These are phyloP conservation scores for Umbelopsis vinacea DNA, from an alignment of 192 early-diverging fungal species.

Conservation along the genomic window DNA sequence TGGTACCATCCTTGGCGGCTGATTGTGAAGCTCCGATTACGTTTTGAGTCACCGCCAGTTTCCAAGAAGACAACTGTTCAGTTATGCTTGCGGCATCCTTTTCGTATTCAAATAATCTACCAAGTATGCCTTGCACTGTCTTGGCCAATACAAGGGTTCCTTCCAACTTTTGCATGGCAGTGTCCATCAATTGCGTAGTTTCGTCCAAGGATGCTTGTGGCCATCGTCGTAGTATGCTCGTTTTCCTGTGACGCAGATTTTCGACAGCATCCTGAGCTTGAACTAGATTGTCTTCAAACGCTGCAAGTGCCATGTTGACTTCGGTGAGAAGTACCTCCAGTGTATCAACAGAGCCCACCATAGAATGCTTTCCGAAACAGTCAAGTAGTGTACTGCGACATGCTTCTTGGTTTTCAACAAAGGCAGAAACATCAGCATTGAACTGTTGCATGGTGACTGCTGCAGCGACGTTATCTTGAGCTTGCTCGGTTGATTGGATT, in stretches of 20 bases:
- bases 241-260: constrained; percentile 1
- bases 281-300: not conserved
- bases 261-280: not conserved
- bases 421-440: not conserved
- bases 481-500: not conserved
- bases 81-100: not conserved
- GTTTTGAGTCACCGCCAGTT: not conserved
- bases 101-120: not conserved
- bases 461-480: not conserved
- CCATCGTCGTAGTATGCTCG: constrained; percentile 6
- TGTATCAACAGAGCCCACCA: not conserved
- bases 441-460: not conserved
- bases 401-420: not conserved
- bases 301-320: not conserved
- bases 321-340: not conserved
- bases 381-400: not conserved
- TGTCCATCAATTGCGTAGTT: not conserved
- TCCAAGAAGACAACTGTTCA: not conserved
- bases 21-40: not conserved
- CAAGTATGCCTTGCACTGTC: not conserved
- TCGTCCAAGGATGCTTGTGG: not conserved
- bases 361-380: not conserved
- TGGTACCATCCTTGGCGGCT: not conserved
- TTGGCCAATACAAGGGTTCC: not conserved
- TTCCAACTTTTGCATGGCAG: not conserved